Evolutionary conservation across 2,329 filamentous ascomycete species (phyloP), one percentile per base, ranked within the genome.

Genomic region (Gnomoniopsis sp.): DNA sequence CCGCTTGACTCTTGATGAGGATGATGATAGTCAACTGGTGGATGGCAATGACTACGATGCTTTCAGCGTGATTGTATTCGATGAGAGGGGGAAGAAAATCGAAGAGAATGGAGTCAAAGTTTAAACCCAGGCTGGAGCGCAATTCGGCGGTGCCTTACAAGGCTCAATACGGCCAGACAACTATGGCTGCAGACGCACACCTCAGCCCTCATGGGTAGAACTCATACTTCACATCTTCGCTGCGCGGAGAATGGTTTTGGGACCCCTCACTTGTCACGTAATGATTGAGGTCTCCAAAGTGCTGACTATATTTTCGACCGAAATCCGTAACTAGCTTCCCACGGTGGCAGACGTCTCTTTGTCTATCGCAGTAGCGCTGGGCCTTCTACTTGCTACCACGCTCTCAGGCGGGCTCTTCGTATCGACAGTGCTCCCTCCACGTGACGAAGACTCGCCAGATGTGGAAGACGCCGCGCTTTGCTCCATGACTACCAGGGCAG

Each of bases 81-180:
- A 70, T 49, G 68, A 67, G 33, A 62, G 62, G 51, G 68, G 69
- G 7, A 64, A 65, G 57, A 70, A 70, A 59, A 53, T 70, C 21
- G 59, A 65, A 62, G 69, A 70, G 64, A 70, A 70, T 41, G 69
- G 69, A 15, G 67, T 70, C 51, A 65, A 61, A 63, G 65, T 70
- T 17, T 61, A 51, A 23, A 41, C 14, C 8, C 2, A 22, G 49
- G 10, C n/a, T 17, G 22, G 22, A 7, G 21, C 15, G 22, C 12
- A 3, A 3, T 15, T 19, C 14, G n/a, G 26, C 23, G n/a, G 19
- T 19, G 36, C 22, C n/a, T 3, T 4, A 30, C 1, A 12, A 33
- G 47, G 23, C 14, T 34, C 22, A 22, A 30, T 48, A 23, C 17
- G 4, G 22, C 26, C 3, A 14, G 3, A 17, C 47, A 26, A 46